phyloP scores from a whole-genome alignment of 441 rosid species.

The Croton setiger region DNA sequence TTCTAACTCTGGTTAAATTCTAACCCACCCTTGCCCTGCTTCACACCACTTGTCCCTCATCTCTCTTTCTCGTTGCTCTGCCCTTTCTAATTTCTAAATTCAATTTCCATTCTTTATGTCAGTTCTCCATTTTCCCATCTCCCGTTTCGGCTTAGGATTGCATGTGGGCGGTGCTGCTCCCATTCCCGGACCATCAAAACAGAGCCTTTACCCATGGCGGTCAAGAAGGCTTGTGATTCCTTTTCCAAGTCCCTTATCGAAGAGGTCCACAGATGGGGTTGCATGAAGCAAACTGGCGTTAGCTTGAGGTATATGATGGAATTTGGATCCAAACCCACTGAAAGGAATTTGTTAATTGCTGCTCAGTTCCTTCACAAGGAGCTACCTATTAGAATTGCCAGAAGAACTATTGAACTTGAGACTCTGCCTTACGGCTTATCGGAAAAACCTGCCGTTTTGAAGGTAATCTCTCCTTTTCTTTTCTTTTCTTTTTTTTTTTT shows the following conservation, averaged over 20 bases:
- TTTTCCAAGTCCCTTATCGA: conserved; percentile 60
- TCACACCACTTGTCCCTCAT: neutral
- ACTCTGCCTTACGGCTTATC: conserved; percentile 80
- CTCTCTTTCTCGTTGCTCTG: neutral
- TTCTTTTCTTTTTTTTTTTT: neutral
- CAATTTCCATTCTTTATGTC: neutral
- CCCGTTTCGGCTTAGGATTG: neutral
- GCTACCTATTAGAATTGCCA: conserved; percentile 74
- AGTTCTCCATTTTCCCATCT: neutral
- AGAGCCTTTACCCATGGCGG: conserved; percentile 71
- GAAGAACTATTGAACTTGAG: conserved; percentile 79
- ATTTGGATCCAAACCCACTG: conserved; percentile 71
- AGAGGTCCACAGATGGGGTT: conserved; percentile 76
- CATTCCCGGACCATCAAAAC: neutral
- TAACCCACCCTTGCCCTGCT: neutral
- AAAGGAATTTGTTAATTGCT: conserved; percentile 61
- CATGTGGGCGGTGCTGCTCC: neutral
- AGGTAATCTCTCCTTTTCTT: conserved; percentile 31
- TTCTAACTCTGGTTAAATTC: neutral
- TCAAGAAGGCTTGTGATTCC: conserved; percentile 53
- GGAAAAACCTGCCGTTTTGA: conserved; percentile 66
- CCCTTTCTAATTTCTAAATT: neutral
- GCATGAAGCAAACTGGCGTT: conserved; percentile 93
- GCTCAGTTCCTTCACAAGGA: conserved; percentile 93
- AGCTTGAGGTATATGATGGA: conserved; percentile 95